Evolutionary conservation across 805 yeast genomes (phyloP), one percentile per base, ranked within the genome.

Genomic region (Sporopachydermia quercuum): DNA sequence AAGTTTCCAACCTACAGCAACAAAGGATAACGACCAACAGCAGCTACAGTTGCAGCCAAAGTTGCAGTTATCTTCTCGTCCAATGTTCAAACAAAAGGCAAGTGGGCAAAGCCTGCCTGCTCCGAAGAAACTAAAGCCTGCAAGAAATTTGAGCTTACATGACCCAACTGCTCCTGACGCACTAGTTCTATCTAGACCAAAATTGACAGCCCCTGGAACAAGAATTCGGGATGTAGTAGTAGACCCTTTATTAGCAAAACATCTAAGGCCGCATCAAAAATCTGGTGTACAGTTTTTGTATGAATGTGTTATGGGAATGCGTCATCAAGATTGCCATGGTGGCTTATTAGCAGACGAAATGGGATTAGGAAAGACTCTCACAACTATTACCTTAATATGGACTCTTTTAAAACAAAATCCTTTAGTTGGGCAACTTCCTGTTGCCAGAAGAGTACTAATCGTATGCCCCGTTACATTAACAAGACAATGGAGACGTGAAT

Each of bases 311-410:
- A 72, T 80, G 78, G 94, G 94, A 0, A 58, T 70, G 39, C 60
- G 70, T 17, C 8, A n/a, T 23, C 30, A 23, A 23, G 30, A n/a
- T n/a, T 23, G n/a, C n/a, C 48, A 58, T 35, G 97, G 98, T 0
- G 87, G 89, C 2, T 59, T 91, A 3, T 57, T 91, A 35, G 98
- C 98, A 0, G 98, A 91, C 57, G 97, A 89, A 49, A 91, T 91
- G 98, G 98, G 98, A 0, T 62, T 91, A 14, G 96, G 96, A 2
- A 82, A 82, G 50, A 87, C 97, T 0, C 58, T 91, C 35, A 87
- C 78, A 71, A 74, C 96, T 0, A 89, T 91, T 4, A 53, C 94
- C 0, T 55, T 85, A 34, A 67, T 89, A 3, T 85, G 94, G 93
- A 85, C 95, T 0, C 56, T 91, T 15, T 55, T 84, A 15, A 77